These are phyloP conservation scores for Amanita polypyramis DNA, from an alignment of 768 basidiomycete species.

Conservation along the genomic window DNA sequence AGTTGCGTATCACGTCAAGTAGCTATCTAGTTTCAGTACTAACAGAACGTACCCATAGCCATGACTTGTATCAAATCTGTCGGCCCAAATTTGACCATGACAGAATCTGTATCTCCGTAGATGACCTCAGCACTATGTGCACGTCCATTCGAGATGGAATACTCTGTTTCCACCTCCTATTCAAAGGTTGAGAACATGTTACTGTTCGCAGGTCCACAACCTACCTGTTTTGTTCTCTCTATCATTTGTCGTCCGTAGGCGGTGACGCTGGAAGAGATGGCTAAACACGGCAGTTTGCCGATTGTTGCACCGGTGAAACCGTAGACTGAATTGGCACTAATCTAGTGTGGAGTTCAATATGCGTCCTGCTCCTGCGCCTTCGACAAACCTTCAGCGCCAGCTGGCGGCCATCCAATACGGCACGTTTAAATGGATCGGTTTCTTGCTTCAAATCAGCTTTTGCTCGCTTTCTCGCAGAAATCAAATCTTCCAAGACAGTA, in stretches of 20 bases:
- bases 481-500: conserved; percentile 86
- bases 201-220: conserved; percentile 11
- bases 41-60: conserved; percentile 57
- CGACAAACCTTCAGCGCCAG: conserved; percentile 78
- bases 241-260: conserved; percentile 99
- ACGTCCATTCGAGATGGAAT: conserved; percentile 77
- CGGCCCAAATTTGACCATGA: conserved; percentile 97
- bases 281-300: conserved; percentile 90
- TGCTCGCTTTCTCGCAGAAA: conserved; percentile 87
- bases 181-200: not conserved
- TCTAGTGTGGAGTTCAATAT: conserved; percentile 34
- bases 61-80: conserved; percentile 80
- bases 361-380: not conserved
- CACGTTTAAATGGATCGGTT: conserved; percentile 93
- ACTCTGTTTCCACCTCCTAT: conserved; percentile 85
- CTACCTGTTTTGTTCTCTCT: conserved; percentile 84
- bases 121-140: conserved; percentile 87
- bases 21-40: not conserved
- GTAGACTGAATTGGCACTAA: conserved; percentile 98
- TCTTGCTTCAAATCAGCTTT: conserved; percentile 96
- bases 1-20: not conserved
- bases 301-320: conserved; percentile 98
- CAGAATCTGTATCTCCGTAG: conserved; percentile 98
- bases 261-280: conserved; percentile 93
- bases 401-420: conserved; percentile 95